Evolutionary conservation across 768 basidiomycete genomes (phyloP), one percentile per base, ranked within the genome.

Genomic region (Xerocomellus dryophilus): DNA sequence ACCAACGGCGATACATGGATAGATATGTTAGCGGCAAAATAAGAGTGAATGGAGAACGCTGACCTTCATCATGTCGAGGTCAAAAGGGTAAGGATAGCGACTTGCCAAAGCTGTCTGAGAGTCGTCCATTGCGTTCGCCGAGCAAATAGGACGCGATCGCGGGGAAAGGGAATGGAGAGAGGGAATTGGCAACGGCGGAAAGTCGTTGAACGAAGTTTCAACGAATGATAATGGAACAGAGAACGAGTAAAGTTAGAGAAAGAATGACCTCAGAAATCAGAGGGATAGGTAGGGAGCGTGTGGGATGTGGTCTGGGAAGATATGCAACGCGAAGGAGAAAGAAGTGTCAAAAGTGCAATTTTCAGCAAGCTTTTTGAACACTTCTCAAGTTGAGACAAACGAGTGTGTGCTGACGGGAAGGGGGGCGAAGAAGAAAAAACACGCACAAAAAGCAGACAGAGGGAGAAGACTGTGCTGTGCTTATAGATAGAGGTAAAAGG

Each of bases 11-110:
- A 35, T 40, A 5, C 2, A 31, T 5, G 12, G n/a, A 35, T 14
- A 15, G 14, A 41, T 7, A 11, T 15, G 45, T 63, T 18, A 55
- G 51, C 14, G 34, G 25, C n/a, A 41, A 40, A 47, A 15, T 52
- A 21, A 27, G 38, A 34, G 41, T n/a, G 5, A 5, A 45, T 2
- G 9, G 20, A 45, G 15, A 43, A 50, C 23, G 70, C 76, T 15
- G 34, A 86, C 90, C 87, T 92, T 92, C 88, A 90, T 91, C 89
- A 92, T 91, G 73, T 92, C 89, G 81, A 91, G 76, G 68, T 91
- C 89, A 75, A 91, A 87, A 54, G 72, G 75, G 80, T 88, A 90
- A 58, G 81, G 78, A 70, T 90, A 90, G 65, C 84, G 86, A 44
- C 75, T 71, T 57, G 82, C 81, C 69, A 87, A 88, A 46, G 79